Conservation (phyloP, 1,139 yeast genomes). For the Sugiyamaella sp. region DNA sequence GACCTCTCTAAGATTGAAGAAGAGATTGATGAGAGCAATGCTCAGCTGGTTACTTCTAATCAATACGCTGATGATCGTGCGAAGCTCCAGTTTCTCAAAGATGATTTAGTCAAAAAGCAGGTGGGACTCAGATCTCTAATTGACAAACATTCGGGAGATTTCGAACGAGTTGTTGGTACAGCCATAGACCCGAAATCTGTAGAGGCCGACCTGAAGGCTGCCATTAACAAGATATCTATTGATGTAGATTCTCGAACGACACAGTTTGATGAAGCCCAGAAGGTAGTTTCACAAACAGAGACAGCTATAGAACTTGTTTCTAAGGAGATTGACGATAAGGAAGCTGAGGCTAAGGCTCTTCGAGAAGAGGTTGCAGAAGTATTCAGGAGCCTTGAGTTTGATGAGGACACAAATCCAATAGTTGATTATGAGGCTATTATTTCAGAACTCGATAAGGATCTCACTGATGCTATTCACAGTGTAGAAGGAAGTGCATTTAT, state of each 20-base stretch:
- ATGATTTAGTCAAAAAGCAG: constrained; percentile 42
- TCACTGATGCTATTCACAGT: constrained; percentile 60
- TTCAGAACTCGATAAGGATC: constrained; percentile 62
- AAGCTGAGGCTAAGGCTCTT: constrained; percentile 24
- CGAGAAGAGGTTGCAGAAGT: constrained; percentile 31
- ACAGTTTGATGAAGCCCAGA: constrained; percentile 14
- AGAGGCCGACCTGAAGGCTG: constrained; percentile 25
- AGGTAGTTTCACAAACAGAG: constrained; percentile 18
- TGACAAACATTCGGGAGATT: constrained; percentile 29
- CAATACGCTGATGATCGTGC: constrained; percentile 64
- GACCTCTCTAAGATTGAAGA: constrained; percentile 51
- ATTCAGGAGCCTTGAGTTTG: constrained; percentile 12
- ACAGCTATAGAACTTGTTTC: constrained; percentile 25
- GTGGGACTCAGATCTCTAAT: constrained; percentile 38
- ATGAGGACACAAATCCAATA: constrained; percentile 9
- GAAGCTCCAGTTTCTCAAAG: constrained; percentile 50
- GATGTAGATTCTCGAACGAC: constrained; percentile 1
- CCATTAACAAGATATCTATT: constrained; percentile 1
- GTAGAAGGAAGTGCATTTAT: constrained; percentile 68
- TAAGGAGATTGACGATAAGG: constrained; percentile 30
- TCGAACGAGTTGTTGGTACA: constrained; percentile 29
- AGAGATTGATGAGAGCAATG: constrained; percentile 56
- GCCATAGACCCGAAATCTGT: constrained; percentile 32
- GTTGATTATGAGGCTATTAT: constrained; percentile 36
- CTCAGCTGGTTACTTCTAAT: constrained; percentile 54